Evolutionary conservation across 2,329 filamentous ascomycete species (phyloP), one percentile per base, ranked within the genome.

Genomic region (Kalaharituber pfeilii): DNA sequence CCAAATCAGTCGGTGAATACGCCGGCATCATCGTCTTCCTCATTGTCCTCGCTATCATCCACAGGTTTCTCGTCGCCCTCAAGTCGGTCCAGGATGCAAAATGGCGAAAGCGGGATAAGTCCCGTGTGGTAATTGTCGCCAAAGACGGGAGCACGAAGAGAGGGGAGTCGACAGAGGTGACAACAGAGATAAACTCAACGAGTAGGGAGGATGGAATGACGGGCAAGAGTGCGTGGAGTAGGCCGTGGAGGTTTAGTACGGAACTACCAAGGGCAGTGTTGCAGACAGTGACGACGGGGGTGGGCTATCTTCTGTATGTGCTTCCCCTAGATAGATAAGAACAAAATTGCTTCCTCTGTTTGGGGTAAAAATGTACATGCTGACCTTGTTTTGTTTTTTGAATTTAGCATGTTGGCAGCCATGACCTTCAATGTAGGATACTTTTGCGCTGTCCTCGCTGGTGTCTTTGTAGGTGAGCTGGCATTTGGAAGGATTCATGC

Each of bases 21-120:
- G 86, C 86, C 1, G 89, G 80, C 54, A 94, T 86, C 26, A 94
- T 89, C 72, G 84, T 95, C 67, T 95, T 95, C 70, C 76, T 95
- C 56, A 80, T 94, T 66, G 62, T 83, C 45, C 79, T 96, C 51
- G 81, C 80, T 57, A 72, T 81, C 57, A 64, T 82, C 54, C 80
- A 82, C 65, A 83, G 88, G 52, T 70, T 73, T 20, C 72, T 94
- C 15, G 71, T 89, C 51, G 87, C 87, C 2, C 72, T 77, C 63
- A 86, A 86, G 66, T 66, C 71, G 24, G 64, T 71, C 15, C 68
- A 62, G 36, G 58, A 63, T 36, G 57, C 57, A 18, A 50, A 29
- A n/a, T 63, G 62, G 62, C 49, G 20, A 9, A 47, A 53, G 9
- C 28, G 22, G 4, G 59, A 60, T 28, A 53, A 36, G 26, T 44